phyloP scores from a whole-genome alignment of 2,329 filamentous ascomycete species.

The Verticillium longisporum region DNA sequence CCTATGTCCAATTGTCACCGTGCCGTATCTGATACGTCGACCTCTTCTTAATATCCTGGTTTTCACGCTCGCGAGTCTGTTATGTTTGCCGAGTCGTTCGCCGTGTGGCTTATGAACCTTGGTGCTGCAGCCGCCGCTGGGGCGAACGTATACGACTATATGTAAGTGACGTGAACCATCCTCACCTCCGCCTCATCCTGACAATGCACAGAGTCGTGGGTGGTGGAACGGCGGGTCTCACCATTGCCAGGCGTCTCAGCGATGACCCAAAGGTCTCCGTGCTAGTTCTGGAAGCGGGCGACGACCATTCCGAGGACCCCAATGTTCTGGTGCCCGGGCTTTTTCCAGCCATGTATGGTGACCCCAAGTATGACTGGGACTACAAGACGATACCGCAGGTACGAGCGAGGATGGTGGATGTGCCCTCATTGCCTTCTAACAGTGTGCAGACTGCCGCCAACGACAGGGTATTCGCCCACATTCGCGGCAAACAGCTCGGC shows the following conservation, averaged over 20 bases:
- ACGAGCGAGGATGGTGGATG: neutral
- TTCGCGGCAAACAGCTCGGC: constrained; percentile 34
- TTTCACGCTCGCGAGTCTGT: neutral
- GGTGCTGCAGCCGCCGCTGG: neutral
- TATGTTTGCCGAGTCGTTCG: neutral
- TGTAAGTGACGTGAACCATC: constrained; percentile 7
- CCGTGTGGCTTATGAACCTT: neutral
- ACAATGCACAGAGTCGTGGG: constrained; percentile 19
- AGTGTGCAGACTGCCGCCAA: neutral
- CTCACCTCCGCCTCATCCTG: neutral
- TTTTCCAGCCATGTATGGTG: constrained; percentile 12
- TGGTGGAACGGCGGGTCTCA: constrained; percentile 30
- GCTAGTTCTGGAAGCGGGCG: constrained; percentile 11
- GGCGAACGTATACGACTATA: constrained; percentile 5
- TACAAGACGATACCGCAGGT: constrained; percentile 16
- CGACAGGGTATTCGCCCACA: constrained; percentile 5
- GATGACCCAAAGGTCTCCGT: constrained; percentile 7
- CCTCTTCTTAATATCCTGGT: neutral
- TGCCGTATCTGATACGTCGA: too few relatives aligned
- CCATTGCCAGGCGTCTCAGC: constrained; percentile 23
- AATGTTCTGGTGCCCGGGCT: constrained; percentile 12
- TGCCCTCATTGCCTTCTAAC: neutral
- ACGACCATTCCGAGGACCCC: constrained; percentile 9
- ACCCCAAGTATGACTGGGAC: constrained; percentile 13
- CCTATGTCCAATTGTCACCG: too few relatives aligned